Evolutionary conservation across 73 alveolate species (phyloP), one percentile per base, ranked within the genome.

Genomic region (Paramecium sexaurelia): DNA sequence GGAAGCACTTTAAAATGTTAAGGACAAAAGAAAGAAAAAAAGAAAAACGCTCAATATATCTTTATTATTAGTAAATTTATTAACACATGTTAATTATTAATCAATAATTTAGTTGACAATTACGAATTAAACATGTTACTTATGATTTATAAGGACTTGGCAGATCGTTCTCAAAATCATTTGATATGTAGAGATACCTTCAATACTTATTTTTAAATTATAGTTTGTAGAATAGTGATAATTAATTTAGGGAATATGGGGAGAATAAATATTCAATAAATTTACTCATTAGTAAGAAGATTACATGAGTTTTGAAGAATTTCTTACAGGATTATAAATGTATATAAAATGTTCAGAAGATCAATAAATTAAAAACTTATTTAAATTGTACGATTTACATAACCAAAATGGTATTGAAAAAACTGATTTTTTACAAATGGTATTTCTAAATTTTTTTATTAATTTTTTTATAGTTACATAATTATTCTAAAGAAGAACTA

Each of bases 201-300:
- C 56, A 36, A 39, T 73, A 39, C 55, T 27, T 73, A 36, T 73
- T 73, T 73, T 39, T 10, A 36, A 36, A 36, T 73, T 22, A 73
- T 73, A 73, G 87, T 73, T 73, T 73, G 87, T 73, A 73, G 40
- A 20, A 39, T 61, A 61, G 39, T 39, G 36, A 33, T 33, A 8
- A 73, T 36, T 73, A 33, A 73, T 73, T 33, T 73, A 73, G 87
- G 87, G 87, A 73, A 27, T 73, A 17, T 73, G 87, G 87, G 87
- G 87, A 5, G 87, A 73, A 39, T 36, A 73, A 73, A 73, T 73
- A 33, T 73, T 73, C 35, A 73, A 73, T 39, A 33, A 36, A 39
- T 73, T 73, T 39, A 36, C 55, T 15, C 36, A 20, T 7, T 17
- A 33, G 9, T 22, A 36, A 33, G 66, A 33, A 73, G 20, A 33